Evolutionary conservation across 2,329 filamentous ascomycete genomes (phyloP).

Genomic region (Plectosphaerella cucumerina): DNA sequence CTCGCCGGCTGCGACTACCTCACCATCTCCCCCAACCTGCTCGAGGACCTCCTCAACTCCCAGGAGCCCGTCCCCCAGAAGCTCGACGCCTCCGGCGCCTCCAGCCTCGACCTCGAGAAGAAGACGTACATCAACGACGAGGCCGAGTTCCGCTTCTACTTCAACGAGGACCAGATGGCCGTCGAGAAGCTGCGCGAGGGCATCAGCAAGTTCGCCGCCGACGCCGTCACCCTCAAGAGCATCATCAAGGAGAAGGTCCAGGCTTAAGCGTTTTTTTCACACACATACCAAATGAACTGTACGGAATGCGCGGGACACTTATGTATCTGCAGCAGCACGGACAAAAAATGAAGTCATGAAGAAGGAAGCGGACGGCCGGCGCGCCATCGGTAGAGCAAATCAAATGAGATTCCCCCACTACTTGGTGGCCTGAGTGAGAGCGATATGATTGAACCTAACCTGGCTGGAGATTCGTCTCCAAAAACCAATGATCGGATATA

Average conservation of each 20-base stretch:
- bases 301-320: neutral
- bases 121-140: constrained; percentile 89
- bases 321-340: too few species aligned
- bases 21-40: constrained; percentile 92
- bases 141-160: constrained; percentile 91
- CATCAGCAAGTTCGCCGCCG: constrained; percentile 98
- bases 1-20: constrained; percentile 98
- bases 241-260: constrained; percentile 83
- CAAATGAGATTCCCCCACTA: too few species aligned
- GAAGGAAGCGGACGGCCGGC: neutral
- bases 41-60: constrained; percentile 91
- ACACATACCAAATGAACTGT: neutral
- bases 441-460: too few species aligned
- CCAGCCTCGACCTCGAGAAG: constrained; percentile 74
- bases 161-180: constrained; percentile 99
- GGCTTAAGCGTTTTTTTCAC: constrained; percentile 29
- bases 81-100: constrained; percentile 68
- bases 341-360: neutral
- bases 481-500: too few species aligned
- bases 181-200: constrained; percentile 99
- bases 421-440: too few species aligned
- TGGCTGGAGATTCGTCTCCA: too few species aligned
- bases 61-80: constrained; percentile 81
- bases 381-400: too few species aligned
- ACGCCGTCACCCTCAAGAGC: constrained; percentile 88